A percentile compares a stretch with the other conserved stretches of the same genome.
These are phyloP conservation scores for Penicillium sp. DNA, from an alignment of 2,329 filamentous ascomycete species.

Conservation along the genomic window DNA sequence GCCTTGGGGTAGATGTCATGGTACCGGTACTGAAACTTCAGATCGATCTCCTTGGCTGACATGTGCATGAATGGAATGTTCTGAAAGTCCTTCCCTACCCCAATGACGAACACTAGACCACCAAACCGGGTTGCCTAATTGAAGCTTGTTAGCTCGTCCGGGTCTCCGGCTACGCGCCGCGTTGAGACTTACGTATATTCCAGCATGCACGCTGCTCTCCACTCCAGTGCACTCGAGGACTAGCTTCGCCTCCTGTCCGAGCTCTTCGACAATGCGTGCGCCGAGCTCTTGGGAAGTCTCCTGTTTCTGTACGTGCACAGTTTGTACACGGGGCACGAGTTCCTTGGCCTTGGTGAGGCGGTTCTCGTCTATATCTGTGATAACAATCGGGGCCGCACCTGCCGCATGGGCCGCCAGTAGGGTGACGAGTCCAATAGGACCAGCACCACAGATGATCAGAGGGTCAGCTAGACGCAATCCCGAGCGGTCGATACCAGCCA, in stretches of 20 bases:
- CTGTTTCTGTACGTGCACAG: slow-evolving; percentile 10
- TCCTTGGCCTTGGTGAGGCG: slow-evolving; percentile 27
- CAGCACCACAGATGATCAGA: slow-evolving; percentile 26
- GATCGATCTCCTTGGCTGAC: slow-evolving; percentile 26
- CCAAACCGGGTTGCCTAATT: slow-evolving; percentile 25
- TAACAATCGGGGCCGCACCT: slow-evolving; percentile 25
- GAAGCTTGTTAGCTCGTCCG: neutral
- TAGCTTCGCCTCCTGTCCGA: slow-evolving; percentile 27
- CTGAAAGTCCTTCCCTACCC: slow-evolving; percentile 28
- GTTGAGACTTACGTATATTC: slow-evolving; percentile 23
- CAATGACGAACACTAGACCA: slow-evolving; percentile 26
- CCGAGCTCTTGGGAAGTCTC: slow-evolving; percentile 20
- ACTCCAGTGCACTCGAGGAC: slow-evolving; percentile 28
- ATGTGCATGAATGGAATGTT: slow-evolving; percentile 30
- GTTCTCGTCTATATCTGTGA: slow-evolving; percentile 25
- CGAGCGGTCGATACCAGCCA: slow-evolving; percentile 25
- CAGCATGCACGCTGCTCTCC: slow-evolving; percentile 27
- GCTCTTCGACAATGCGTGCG: slow-evolving; percentile 18
- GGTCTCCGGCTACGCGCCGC: neutral
- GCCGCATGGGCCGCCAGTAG: slow-evolving; percentile 25
- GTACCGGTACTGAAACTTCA: slow-evolving; percentile 27
- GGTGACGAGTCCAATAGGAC: slow-evolving; percentile 26
- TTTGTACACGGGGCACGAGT: slow-evolving; percentile 22
- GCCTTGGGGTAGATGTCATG: slow-evolving; percentile 32
- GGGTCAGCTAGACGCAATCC: slow-evolving; percentile 24